These are phyloP conservation scores for Aspergillus chevalieri DNA, from an alignment of 2,329 filamentous ascomycete genomes.

Conservation along the genomic window DNA sequence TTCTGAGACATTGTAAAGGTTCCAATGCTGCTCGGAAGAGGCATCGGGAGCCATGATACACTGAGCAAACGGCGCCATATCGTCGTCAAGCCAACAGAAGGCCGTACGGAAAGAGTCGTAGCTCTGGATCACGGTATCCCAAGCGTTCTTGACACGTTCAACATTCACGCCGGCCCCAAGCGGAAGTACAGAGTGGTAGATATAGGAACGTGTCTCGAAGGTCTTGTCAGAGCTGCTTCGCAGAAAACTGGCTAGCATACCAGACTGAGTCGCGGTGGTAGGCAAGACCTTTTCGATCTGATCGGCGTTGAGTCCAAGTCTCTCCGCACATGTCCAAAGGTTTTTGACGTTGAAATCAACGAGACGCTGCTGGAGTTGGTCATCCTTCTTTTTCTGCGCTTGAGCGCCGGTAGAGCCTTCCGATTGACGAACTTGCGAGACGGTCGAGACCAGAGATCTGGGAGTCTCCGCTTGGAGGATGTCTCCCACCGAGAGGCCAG, in stretches of 20 bases:
- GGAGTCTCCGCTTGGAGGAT: constrained; percentile 24
- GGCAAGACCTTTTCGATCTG: constrained; percentile 26
- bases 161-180: constrained; percentile 18
- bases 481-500: constrained; percentile 19
- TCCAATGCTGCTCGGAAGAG: constrained; percentile 9
- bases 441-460: constrained; percentile 15
- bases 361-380: constrained; percentile 4
- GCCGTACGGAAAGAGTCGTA: constrained; percentile 29
- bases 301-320: constrained; percentile 8
- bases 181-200: constrained; percentile 25
- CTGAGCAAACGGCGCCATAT: constrained; percentile 31
- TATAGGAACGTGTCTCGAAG: constrained; percentile 20
- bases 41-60: constrained; percentile 19
- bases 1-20: constrained; percentile 5
- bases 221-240: constrained; percentile 13
- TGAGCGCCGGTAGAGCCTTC: not conserved
- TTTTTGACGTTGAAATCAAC: constrained; percentile 15
- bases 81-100: constrained; percentile 28
- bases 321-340: constrained; percentile 12
- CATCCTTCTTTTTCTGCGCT: not conserved
- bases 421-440: constrained; percentile 5
- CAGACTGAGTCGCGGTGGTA: constrained; percentile 30
- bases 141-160: constrained; percentile 17
- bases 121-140: constrained; percentile 16
- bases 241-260: constrained; percentile 30